Conservation (phyloP, 345 rosid genomes). For the Moricandia moricandioides region DNA sequence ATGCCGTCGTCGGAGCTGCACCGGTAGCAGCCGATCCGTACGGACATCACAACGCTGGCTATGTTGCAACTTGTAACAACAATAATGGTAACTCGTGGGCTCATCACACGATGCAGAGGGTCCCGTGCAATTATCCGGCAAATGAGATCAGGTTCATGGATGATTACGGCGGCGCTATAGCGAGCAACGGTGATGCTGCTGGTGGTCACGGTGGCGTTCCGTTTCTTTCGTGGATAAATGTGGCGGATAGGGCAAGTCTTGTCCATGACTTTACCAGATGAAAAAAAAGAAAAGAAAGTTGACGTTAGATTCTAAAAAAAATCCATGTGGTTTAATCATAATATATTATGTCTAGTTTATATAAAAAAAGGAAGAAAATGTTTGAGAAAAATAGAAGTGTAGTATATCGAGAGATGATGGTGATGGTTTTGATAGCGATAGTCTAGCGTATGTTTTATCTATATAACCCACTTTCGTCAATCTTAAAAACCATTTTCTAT, state of each 20-base stretch:
- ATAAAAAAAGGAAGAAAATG: slow-evolving; percentile 2
- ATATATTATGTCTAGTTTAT: slow-evolving; percentile 2
- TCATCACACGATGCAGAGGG: slow-evolving; percentile 44
- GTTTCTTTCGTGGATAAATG: slow-evolving; percentile 90
- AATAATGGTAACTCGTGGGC: slow-evolving; percentile 40
- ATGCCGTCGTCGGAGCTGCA: slow-evolving; percentile 36
- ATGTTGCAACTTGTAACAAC: no score
- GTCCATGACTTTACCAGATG: slow-evolving; percentile 88
- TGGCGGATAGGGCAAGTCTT: slow-evolving; percentile 84
- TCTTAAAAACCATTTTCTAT: not conserved
- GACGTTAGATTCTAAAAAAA: slow-evolving; percentile 23
- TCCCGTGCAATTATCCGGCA: slow-evolving; percentile 48
- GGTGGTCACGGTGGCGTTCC: slow-evolving; percentile 49
- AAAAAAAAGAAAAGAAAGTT: not conserved
- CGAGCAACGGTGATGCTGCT: slow-evolving; percentile 41
- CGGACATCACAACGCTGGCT: slow-evolving; percentile 28
- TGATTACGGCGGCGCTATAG: slow-evolving; percentile 37
- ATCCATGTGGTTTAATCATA: slow-evolving; percentile 28
- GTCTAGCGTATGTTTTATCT: slow-evolving; percentile 37
- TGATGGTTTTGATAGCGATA: slow-evolving; percentile 33
- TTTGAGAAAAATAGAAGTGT: slow-evolving; percentile 14
- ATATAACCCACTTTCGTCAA: slow-evolving; percentile 25
- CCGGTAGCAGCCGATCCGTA: slow-evolving; percentile 35
- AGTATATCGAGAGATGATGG: slow-evolving; percentile 35
- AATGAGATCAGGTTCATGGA: slow-evolving; percentile 71